Base-by-base conservation (phyloP, 345 rosid species). In the Eucalyptus decipiens region DNA sequence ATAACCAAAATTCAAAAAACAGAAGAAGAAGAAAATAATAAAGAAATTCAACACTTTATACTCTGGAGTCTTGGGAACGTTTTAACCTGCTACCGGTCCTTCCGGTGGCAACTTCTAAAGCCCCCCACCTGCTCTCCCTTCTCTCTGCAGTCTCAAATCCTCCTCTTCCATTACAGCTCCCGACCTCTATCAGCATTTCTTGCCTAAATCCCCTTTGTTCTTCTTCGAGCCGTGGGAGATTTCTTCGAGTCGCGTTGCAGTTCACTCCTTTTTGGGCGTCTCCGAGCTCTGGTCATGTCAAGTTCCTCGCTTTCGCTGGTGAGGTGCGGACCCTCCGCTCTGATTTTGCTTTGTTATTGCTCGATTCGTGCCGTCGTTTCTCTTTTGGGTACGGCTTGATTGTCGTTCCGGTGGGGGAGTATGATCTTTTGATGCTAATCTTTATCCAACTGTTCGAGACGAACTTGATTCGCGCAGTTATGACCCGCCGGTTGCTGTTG, bases 111-210 rank as follows among this genome's bases (percentile, higher is more conserved):
- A 34, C 80, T 5, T 69, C 42, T 69, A 3, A 17, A 17, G 0
- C 23, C 37, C 80, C 10, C 24, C 24, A 8, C 42, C 80, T 17
- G 10, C 58, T 32, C 45, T 28, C 2, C 42, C 81, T 37, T 37
- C 81, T 72, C 5, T 3, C 5, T 1, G 45, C 28, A 0, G 26
- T 11, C 26, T 37, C 81, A 37, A 72, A 72, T 72, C 14, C 81
- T 72, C 1, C 81, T 5, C 81, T 72, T 72, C 81, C 81, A 6
- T 10, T 34, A 45, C 45, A 72, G 81, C 81, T 34, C 26, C 11
- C 26, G 40, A 9, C 45, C 81, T 18, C 43, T 0, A 5, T 69
- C 80, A 5, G 0, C 34, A 0, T n/a, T 67, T 67, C 40, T 67
- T 16, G 40, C 40, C 40, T 7, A 37, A 17, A 32, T 32, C 80